These are phyloP conservation scores for Geotrichum ghanense DNA, from an alignment of 805 yeast species.

Conservation along the genomic window DNA sequence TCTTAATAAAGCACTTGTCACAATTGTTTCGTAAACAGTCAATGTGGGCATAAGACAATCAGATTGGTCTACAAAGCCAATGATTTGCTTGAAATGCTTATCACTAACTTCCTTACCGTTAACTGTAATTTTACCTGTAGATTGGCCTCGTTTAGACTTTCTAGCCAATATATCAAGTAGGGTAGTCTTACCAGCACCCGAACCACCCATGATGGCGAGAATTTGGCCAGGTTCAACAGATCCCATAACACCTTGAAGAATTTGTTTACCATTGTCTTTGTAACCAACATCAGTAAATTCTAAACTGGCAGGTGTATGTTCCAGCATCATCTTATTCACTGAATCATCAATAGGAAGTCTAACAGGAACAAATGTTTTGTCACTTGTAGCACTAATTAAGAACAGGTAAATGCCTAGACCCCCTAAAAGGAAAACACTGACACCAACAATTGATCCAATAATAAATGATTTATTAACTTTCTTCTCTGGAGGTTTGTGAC, in stretches of 20 bases:
- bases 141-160: constrained; percentile 67
- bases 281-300: constrained; percentile 68
- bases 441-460: constrained; percentile 16
- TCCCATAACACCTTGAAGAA: constrained; percentile 61
- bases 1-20: constrained; percentile 81
- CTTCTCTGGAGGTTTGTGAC: constrained; percentile 58
- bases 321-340: constrained; percentile 37
- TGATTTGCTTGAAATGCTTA: constrained; percentile 47
- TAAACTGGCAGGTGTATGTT: constrained; percentile 56
- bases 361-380: constrained; percentile 12
- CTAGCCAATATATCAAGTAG: constrained; percentile 83
- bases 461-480: constrained; percentile 16
- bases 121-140: constrained; percentile 55
- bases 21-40: constrained; percentile 91
- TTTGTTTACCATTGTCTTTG: constrained; percentile 36
- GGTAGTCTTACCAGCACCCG: constrained; percentile 98
- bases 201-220: constrained; percentile 95
- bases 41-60: constrained; percentile 83
- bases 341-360: constrained; percentile 28
- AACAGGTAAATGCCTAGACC: constrained; percentile 9
- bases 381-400: constrained; percentile 12
- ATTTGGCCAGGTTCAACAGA: constrained; percentile 78
- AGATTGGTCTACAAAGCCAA: constrained; percentile 96
- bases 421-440: constrained; percentile 10
- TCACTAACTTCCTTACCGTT: constrained; percentile 44